Base-by-base conservation (phyloP, 768 basidiomycete genomes). In the Russula sp. region DNA sequence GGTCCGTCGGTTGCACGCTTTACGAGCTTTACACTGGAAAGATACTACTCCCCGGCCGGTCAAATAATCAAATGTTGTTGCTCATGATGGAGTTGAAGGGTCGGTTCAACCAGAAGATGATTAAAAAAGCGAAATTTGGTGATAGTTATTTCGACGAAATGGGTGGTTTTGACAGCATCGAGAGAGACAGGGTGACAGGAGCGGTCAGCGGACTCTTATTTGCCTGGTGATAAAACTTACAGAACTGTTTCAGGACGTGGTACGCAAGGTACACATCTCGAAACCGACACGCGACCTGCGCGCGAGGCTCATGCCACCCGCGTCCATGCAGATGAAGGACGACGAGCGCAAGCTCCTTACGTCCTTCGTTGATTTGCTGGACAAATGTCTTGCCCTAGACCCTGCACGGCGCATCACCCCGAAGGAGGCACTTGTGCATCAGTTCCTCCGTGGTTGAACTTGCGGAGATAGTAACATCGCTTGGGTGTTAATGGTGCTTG, bases 21-120 rank as follows among this genome's bases (percentile, higher is more conserved):
- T 96, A 92, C 70, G 93, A 95, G 70, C 77, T 95, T 16, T 96
- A 93, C 75, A 94, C 93, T 2, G 93, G 93, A 72, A 98, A 97
- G 77, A 98, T 98, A 59, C 84, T 99, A 43, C 93, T 98, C 73
- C 97, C 97, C 0, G 96, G 96, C 13, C 85, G 93, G 42, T 91
- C 91, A 18, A 98, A 99, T 74, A 97, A 97, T 70, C 95, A 98
- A 70, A 98, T 98, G 96, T 78, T 98, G 20, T 79, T 93, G 58
- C 83, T 91, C 59, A 97, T 98, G 90, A 98, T 98, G 94, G 96
- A 98, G 73, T 79, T 97, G 60, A 95, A 92, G 73, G 95, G 97
- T 39, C 82, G 93, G 52, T 90, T 98, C 76, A 95, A 93, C 70
- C 80, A 83, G 65, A 93, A 93, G 75, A 85, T 93, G 85, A 88